phyloP scores from a whole-genome alignment of 2,329 filamentous ascomycete genomes.

The Tolypocladium paradoxum region DNA sequence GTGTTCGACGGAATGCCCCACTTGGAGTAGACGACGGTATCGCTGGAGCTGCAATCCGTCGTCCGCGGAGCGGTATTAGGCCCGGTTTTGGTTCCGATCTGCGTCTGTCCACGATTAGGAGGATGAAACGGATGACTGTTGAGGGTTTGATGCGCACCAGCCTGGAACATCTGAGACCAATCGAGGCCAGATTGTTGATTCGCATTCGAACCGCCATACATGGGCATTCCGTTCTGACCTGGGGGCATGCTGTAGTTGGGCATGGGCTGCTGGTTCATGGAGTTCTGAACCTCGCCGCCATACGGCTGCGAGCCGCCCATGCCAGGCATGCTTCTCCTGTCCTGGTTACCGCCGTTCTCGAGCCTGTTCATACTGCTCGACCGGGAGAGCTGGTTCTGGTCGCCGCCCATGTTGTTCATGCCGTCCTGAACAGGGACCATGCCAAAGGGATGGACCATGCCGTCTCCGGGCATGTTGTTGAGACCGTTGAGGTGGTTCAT shows the following conservation, averaged over 20 bases:
- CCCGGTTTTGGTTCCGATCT: slow-evolving; percentile 60
- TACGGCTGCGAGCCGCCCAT: slow-evolving; percentile 45
- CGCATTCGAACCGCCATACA: slow-evolving; percentile 49
- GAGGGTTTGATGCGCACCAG: slow-evolving; percentile 57
- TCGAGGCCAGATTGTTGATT: slow-evolving; percentile 56
- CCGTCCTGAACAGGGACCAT: slow-evolving; percentile 46
- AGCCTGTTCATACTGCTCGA: slow-evolving; percentile 50
- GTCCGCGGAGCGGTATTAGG: slow-evolving; percentile 43
- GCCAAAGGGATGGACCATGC: slow-evolving; percentile 46
- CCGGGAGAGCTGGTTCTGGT: slow-evolving; percentile 51
- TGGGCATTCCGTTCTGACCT: slow-evolving; percentile 52
- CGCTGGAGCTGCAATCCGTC: slow-evolving; percentile 34
- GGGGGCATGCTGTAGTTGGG: slow-evolving; percentile 54
- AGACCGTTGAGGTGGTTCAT: slow-evolving; percentile 52
- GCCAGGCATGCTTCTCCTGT: slow-evolving; percentile 46
- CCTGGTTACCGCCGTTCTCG: slow-evolving; percentile 43
- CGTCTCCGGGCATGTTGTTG: slow-evolving; percentile 45
- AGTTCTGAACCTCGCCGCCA: slow-evolving; percentile 44
- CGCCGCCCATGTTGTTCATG: slow-evolving; percentile 48
- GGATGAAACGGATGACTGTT: slow-evolving; percentile 41
- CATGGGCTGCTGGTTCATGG: slow-evolving; percentile 57
- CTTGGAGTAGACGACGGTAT: slow-evolving; percentile 37
- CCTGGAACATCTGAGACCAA: slow-evolving; percentile 70
- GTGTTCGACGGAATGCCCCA: slow-evolving; percentile 35
- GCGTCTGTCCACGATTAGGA: slow-evolving; percentile 57